phyloP scores from a whole-genome alignment of 306 rosid species.

The Inga laurina region DNA sequence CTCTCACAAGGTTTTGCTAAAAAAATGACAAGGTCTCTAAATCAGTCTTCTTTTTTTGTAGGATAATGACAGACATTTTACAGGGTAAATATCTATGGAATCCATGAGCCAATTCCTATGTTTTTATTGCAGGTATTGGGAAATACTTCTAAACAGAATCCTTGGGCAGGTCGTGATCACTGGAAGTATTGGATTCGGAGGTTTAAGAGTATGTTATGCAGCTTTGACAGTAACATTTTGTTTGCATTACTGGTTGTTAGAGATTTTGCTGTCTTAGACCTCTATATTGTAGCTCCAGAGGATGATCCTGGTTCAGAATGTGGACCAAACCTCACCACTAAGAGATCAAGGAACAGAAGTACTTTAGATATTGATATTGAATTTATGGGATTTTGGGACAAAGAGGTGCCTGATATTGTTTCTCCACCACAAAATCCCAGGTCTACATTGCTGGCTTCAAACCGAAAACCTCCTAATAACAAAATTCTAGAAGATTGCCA shows the following conservation, averaged over 20 bases:
- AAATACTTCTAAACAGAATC: neutral
- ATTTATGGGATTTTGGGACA: neutral
- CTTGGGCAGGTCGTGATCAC: slow-evolving; percentile 8
- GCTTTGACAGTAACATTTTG: neutral
- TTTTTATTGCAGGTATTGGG: neutral
- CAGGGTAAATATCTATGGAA: neutral
- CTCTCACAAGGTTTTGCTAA: neutral
- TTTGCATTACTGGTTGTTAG: neutral
- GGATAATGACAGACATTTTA: neutral
- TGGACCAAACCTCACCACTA: neutral
- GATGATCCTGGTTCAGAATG: neutral
- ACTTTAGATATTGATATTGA: neutral
- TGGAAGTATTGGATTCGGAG: neutral
- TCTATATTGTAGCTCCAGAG: neutral
- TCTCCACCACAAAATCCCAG: neutral
- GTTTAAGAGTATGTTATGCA: neutral
- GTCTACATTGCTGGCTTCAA: neutral
- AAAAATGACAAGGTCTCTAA: neutral
- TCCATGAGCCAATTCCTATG: neutral
- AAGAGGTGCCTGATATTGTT: neutral
- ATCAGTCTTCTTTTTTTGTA: neutral
- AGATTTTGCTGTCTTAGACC: neutral
- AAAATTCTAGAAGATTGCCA: slow-evolving; percentile 36
- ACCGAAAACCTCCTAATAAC: neutral
- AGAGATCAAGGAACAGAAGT: neutral